Conservation (phyloP, 2,329 filamentous ascomycete genomes). For the Magnaporthales sp. region DNA sequence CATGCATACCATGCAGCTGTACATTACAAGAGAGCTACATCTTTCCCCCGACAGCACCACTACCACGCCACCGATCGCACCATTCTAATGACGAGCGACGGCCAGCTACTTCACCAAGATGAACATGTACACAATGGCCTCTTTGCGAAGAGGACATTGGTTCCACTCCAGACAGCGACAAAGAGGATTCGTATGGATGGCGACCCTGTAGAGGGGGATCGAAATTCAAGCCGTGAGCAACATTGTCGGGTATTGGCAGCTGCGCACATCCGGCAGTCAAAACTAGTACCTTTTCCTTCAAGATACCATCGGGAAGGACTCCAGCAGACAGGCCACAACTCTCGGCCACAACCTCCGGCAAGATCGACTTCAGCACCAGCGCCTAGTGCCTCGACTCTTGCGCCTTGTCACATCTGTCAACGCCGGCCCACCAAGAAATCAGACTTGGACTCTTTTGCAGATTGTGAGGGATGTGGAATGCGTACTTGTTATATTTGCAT, state of each 20-base stretch:
- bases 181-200: constrained; percentile 9
- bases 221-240: neutral
- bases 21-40: neutral
- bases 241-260: neutral
- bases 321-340: neutral
- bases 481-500: constrained; percentile 64
- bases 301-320: neutral
- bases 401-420: constrained; percentile 60
- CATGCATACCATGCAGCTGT: neutral
- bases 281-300: neutral
- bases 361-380: neutral
- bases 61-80: neutral
- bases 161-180: neutral
- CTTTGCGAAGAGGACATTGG: neutral
- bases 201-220: neutral
- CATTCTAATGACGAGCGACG: neutral
- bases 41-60: neutral
- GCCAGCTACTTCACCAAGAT: neutral
- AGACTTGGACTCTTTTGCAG: constrained; percentile 57
- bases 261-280: neutral
- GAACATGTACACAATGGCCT: neutral
- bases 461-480: constrained; percentile 52
- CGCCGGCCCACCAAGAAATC: constrained; percentile 55
- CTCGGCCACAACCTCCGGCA: neutral
- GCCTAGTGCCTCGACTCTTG: constrained; percentile 20